Evolutionary conservation across 1,284 basidiomycete species (phyloP).

Genomic region (Ustilago cynodontis): DNA sequence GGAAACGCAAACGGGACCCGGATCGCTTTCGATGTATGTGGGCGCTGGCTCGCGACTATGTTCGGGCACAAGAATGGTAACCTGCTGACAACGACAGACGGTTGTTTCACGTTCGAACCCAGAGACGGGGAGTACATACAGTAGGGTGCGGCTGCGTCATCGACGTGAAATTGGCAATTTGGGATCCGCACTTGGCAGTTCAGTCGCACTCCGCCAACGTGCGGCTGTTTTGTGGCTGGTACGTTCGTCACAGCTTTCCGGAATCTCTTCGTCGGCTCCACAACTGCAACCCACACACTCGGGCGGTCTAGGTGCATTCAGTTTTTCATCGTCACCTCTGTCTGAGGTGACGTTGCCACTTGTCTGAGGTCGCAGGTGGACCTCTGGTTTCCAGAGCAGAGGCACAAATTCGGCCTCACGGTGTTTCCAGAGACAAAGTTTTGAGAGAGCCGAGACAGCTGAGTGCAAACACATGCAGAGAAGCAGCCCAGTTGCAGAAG

Average conservation of each 20-base stretch:
- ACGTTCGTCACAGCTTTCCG: neutral
- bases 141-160: slow-evolving; percentile 3
- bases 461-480: neutral
- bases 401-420: neutral
- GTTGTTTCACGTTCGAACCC: slow-evolving; percentile 11
- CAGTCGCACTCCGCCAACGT: neutral
- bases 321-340: no score
- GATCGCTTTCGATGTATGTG: no score
- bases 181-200: slow-evolving; percentile 4
- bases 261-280: slow-evolving; percentile 9
- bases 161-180: slow-evolving; percentile 6
- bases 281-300: neutral
- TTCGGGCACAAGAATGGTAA: neutral
- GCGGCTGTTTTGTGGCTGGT: neutral
- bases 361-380: no score
- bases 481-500: neutral
- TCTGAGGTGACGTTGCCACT: neutral
- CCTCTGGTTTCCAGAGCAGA: neutral
- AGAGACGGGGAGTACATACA: neutral
- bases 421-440: slow-evolving; percentile 2
- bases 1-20: neutral
- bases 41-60: no score
- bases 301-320: no score
- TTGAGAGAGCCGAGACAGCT: neutral
- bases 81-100: neutral